Evolutionary conservation across 2,329 filamentous ascomycete genomes (phyloP), one percentile per base, ranked within the genome.

Genomic region (Penicillium rolfsii): DNA sequence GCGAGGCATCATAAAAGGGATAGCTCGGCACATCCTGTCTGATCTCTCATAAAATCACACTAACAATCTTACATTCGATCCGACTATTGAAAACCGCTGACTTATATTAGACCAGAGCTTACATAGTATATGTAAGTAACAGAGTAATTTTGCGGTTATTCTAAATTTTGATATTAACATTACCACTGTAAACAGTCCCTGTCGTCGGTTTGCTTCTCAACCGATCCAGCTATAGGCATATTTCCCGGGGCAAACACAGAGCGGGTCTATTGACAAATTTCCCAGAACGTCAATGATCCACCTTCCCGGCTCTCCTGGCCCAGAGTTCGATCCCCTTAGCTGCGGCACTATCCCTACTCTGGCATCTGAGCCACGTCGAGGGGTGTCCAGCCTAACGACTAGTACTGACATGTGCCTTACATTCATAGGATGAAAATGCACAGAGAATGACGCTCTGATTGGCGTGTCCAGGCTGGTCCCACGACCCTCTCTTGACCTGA

Each of bases 351-450:
- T 66, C 62, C 62, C 59, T 64, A 49, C 63, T 61, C 50, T 64
- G 62, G 62, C 53, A 58, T 43, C 45, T 35, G 61, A 59, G 62
- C 62, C 55, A 64, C 57, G 58, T 58, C 62, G 55, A 54, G 24
- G 54, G 53, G 49, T 12, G 16, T 16, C 56, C 55, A n/a, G 50
- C 35, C 57, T 59, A 52, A 64, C 57, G 26, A 48, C 45, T 48
- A 26, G 30, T 68, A 67, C 66, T 64, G 64, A 61, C 58, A 68
- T 69, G 63, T 67, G 58, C 67, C 66, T 68, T 68, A 67, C 67
- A 67, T 69, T 62, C 58, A 64, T 62, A 67, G 54, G 64, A 56
- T 59, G 57, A 58, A 61, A 59, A 52, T 57, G 41, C 61, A 64
- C 52, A 45, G 41, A 38, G 38, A 50, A 41, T 49, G 43, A 58